A percentile compares a stretch with the other conserved stretches of the same genome.
Conservation (phyloP, 495 filamentous ascomycete species). For the Hypoxylon crocopeplum region DNA sequence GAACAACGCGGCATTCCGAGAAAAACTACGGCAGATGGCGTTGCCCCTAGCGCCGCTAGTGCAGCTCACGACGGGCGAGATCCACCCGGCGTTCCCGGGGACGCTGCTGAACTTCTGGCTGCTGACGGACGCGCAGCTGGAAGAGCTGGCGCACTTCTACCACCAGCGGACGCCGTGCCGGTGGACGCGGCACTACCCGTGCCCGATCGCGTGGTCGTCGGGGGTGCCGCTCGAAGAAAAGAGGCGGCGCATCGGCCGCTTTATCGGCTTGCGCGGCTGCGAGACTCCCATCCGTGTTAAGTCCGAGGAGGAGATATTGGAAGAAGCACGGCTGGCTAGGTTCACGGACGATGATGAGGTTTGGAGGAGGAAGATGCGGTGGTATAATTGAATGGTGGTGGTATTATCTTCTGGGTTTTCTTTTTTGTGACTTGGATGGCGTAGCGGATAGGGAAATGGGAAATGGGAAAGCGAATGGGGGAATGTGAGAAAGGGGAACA, state of each 20-base stretch:
- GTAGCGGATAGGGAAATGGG: too few species aligned
- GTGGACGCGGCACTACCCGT: conserved; percentile 69
- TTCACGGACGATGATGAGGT: conserved; percentile 46
- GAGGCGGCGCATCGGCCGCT: conserved; percentile 65
- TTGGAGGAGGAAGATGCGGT: conserved; percentile 51
- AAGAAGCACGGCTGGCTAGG: conserved; percentile 44
- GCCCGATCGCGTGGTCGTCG: conserved; percentile 50
- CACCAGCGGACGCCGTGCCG: conserved; percentile 68
- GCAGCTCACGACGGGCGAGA: conserved; percentile 61
- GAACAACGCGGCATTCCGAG: conserved; percentile 44
- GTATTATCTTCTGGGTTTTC: too few species aligned
- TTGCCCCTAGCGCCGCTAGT: conserved; percentile 64
- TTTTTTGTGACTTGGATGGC: too few species aligned
- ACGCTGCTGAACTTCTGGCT: conserved; percentile 76
- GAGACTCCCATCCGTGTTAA: conserved; percentile 53
- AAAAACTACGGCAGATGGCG: conserved; percentile 54
- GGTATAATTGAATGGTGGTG: conserved; percentile 42
- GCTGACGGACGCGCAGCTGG: conserved; percentile 72
- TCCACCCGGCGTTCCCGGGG: conserved; percentile 70
- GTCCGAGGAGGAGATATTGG: conserved; percentile 49
- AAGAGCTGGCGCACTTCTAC: conserved; percentile 75
- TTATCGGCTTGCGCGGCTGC: conserved; percentile 71
- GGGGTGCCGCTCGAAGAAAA: conserved; percentile 61
- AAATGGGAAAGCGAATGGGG: too few species aligned
- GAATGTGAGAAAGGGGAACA: not conserved